Evolutionary conservation across 306 rosid genomes (phyloP).

Genomic region (Urtica urens): DNA sequence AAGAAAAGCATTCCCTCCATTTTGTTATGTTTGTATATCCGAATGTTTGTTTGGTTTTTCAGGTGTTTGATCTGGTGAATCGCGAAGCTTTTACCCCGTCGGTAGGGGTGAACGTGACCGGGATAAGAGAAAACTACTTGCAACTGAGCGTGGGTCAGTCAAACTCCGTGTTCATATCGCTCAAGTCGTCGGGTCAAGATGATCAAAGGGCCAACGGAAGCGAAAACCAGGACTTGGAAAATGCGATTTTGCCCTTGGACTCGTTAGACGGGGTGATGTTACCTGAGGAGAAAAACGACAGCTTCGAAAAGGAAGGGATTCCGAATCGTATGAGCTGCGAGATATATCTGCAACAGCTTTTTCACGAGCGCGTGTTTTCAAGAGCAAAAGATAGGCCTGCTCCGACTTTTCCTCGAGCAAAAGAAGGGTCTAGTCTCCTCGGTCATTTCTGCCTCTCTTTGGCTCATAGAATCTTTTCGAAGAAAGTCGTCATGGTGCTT

Average conservation of each 20-base stretch:
- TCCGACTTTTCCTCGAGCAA: slow-evolving; percentile 32
- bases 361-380: slow-evolving; percentile 62
- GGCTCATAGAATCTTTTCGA: slow-evolving; percentile 77
- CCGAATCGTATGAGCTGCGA: slow-evolving; percentile 54
- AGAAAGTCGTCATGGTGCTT: slow-evolving; percentile 66
- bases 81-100: slow-evolving; percentile 77
- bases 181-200: slow-evolving; percentile 46
- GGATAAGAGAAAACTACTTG: slow-evolving; percentile 72
- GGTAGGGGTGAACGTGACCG: slow-evolving; percentile 71
- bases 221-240: slow-evolving; percentile 28
- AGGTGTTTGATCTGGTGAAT: slow-evolving; percentile 88
- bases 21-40: not conserved
- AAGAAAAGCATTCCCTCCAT: too few species aligned
- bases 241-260: slow-evolving; percentile 57
- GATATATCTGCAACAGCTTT: slow-evolving; percentile 80
- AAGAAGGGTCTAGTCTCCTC: slow-evolving; percentile 67
- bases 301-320: slow-evolving; percentile 28
- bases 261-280: slow-evolving; percentile 55
- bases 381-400: slow-evolving; percentile 41
- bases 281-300: slow-evolving; percentile 39
- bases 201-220: slow-evolving; percentile 34
- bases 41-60: slow-evolving; percentile 5
- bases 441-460: slow-evolving; percentile 80
- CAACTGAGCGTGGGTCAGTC: slow-evolving; percentile 67
- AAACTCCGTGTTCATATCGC: slow-evolving; percentile 65